These are phyloP conservation scores for Penicillium polonicum DNA, from an alignment of 2,329 filamentous ascomycete species.

Conservation along the genomic window DNA sequence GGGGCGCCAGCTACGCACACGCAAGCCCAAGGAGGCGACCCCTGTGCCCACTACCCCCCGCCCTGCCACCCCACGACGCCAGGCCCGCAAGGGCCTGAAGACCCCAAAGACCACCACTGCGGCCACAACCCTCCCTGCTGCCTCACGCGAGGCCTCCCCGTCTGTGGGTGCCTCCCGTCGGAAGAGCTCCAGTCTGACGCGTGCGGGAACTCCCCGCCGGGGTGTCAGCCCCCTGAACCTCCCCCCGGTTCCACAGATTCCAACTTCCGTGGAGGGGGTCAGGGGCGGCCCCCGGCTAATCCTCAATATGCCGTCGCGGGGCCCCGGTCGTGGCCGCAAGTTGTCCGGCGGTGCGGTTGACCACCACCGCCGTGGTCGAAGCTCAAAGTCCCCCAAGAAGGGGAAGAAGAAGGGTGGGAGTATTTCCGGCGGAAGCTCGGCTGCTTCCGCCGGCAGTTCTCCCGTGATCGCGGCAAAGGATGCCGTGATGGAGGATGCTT, in stretches of 20 bases:
- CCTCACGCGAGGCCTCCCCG: slow-evolving; percentile 26
- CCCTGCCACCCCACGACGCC: slow-evolving; percentile 55
- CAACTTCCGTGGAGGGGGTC: neutral
- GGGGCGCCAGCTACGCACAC: slow-evolving; percentile 68
- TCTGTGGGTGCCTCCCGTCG: slow-evolving; percentile 25
- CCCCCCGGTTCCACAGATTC: slow-evolving; percentile 1
- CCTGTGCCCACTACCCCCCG: slow-evolving; percentile 50
- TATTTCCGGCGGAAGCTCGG: neutral
- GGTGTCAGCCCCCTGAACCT: neutral
- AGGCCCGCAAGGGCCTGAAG: slow-evolving; percentile 46
- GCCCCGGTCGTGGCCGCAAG: neutral
- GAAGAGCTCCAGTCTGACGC: slow-evolving; percentile 26
- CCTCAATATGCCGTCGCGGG: neutral
- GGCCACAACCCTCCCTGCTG: slow-evolving; percentile 46
- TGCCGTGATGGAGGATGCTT: neutral
- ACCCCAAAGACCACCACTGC: slow-evolving; percentile 64
- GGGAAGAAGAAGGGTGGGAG: neutral
- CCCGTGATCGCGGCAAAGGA: neutral
- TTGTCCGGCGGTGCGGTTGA: neutral
- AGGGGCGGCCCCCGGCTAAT: neutral
- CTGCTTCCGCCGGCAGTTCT: neutral
- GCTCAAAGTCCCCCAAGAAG: slow-evolving; percentile 4
- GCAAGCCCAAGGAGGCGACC: slow-evolving; percentile 53
- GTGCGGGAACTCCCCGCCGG: neutral
- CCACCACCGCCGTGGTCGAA: neutral